These are phyloP conservation scores for Populus alba DNA, from an alignment of 345 rosid genomes.

Conservation along the genomic window DNA sequence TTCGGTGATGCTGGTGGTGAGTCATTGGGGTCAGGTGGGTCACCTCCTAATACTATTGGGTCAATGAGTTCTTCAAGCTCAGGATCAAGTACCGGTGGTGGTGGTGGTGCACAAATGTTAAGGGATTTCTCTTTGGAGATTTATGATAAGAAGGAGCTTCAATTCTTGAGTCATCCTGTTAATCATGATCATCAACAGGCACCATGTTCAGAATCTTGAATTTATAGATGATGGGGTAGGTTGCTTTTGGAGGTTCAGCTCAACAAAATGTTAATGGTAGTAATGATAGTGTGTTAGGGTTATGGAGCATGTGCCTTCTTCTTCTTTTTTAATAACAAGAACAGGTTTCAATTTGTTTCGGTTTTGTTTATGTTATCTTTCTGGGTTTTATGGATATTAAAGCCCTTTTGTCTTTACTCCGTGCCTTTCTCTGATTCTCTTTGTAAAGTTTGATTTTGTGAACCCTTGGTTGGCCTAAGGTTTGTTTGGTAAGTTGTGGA, in stretches of 20 bases:
- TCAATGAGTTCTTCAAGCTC: conserved; percentile 21
- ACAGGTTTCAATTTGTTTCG: background rate
- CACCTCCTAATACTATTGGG: background rate
- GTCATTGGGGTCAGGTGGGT: background rate
- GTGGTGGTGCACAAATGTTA: conserved; percentile 29
- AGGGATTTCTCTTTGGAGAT: conserved; percentile 67
- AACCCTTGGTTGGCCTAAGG: background rate
- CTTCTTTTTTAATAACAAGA: background rate
- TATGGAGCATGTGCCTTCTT: background rate
- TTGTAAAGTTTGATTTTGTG: background rate
- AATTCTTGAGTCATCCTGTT: conserved; percentile 45
- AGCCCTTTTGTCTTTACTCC: background rate
- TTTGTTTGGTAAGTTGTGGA: background rate
- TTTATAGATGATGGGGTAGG: background rate
- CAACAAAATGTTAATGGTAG: background rate
- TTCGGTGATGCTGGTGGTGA: background rate
- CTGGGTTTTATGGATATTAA: background rate
- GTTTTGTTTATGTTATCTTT: background rate
- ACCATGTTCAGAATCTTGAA: conserved; percentile 29
- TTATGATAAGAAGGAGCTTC: conserved; percentile 66
- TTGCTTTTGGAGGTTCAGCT: background rate
- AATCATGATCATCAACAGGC: conserved; percentile 24
- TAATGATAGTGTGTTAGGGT: too few relatives aligned
- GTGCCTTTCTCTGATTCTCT: background rate
- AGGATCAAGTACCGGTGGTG: background rate